Conservation (phyloP, 306 rosid species). For the Medicago lupulina region DNA sequence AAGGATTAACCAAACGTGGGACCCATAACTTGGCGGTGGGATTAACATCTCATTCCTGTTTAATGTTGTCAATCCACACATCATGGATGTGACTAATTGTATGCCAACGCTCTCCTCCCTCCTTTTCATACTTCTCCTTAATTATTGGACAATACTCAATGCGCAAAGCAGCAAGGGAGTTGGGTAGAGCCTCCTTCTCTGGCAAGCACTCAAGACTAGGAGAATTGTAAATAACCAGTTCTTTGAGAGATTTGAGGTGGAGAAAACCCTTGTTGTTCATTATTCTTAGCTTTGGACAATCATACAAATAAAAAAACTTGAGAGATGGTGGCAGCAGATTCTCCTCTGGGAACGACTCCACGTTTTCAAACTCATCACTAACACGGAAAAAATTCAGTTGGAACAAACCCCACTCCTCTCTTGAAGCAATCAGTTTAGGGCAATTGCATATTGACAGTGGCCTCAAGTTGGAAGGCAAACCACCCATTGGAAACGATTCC, state of each 20-base stretch:
- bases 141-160: background rate
- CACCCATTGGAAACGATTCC: background rate
- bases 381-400: background rate
- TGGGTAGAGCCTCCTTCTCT: background rate
- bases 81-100: constrained; percentile 19
- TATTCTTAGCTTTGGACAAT: background rate
- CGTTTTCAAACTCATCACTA: background rate
- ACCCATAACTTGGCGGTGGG: no score
- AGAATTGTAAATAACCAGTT: background rate
- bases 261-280: background rate
- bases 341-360: background rate
- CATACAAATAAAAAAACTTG: rapidly evolving
- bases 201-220: background rate
- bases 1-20: no score
- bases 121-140: background rate
- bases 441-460: background rate
- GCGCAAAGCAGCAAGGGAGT: background rate
- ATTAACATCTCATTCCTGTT: background rate
- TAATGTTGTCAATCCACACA: background rate
- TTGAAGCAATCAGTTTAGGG: background rate
- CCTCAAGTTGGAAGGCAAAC: background rate
- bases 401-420: constrained; percentile 14
- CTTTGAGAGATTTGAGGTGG: background rate
- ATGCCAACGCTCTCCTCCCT: constrained; percentile 22
- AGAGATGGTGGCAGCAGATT: background rate